These are phyloP conservation scores for Colletotrichum orchidophilum DNA, from an alignment of 2,329 filamentous ascomycete genomes.

Conservation along the genomic window DNA sequence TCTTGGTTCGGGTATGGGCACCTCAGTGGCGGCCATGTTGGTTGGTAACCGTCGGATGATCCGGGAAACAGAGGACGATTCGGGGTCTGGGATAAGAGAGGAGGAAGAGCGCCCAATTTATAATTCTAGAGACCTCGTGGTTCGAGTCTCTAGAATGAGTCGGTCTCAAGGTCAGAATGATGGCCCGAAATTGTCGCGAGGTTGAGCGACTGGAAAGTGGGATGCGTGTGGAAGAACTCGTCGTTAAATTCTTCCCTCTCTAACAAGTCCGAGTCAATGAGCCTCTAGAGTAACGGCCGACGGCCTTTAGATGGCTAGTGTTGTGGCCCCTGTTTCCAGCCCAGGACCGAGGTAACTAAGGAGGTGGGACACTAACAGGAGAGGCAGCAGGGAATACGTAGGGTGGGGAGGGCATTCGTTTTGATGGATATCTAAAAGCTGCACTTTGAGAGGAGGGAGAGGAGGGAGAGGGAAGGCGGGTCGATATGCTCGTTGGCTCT, in stretches of 20 bases:
- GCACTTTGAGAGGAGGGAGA: neutral
- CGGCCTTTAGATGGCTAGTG: neutral
- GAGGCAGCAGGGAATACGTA: neutral
- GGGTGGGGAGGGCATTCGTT: neutral
- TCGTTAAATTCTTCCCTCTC: neutral
- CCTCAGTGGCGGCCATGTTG: slow-evolving; percentile 38
- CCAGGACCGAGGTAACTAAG: neutral
- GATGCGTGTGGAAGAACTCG: neutral
- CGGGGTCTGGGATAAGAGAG: too few species aligned
- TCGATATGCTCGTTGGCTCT: neutral
- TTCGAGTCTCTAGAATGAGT: neutral
- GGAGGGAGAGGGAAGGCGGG: too few species aligned
- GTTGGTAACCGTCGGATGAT: neutral
- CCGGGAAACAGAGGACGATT: neutral
- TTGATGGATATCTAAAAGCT: neutral
- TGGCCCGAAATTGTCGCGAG: neutral
- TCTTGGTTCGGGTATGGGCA: slow-evolving; percentile 56
- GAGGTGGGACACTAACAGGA: neutral
- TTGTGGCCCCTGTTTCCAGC: neutral
- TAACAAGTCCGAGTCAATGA: neutral
- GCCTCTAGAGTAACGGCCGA: neutral
- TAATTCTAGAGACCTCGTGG: neutral
- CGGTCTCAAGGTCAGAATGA: neutral
- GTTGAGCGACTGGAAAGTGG: neutral
- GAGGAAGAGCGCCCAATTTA: neutral